These are phyloP conservation scores for Geotrichum citri-aurantii DNA, from an alignment of 1,139 yeast species.

Conservation along the genomic window DNA sequence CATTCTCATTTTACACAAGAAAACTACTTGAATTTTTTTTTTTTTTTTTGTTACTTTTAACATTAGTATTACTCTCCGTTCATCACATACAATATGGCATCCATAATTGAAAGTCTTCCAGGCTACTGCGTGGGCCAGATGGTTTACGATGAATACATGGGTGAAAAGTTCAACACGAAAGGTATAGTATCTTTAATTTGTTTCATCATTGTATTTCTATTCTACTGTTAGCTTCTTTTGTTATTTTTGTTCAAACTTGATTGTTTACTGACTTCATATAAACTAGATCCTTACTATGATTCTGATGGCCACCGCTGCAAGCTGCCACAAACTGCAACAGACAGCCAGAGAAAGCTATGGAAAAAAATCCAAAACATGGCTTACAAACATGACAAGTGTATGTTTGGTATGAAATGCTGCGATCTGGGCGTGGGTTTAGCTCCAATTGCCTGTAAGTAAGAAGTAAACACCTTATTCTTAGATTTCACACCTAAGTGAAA, in stretches of 20 bases:
- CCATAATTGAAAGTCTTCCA: conserved; percentile 47
- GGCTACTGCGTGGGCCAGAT: conserved; percentile 53
- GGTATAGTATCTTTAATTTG: no score
- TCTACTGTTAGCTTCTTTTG: background rate
- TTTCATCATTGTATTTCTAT: conserved; percentile 13
- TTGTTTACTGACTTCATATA: background rate
- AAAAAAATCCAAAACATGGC: conserved; percentile 66
- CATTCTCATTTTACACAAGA: background rate
- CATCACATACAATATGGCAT: conserved; percentile 7
- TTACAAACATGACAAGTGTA: conserved; percentile 78
- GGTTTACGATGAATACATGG: conserved; percentile 60
- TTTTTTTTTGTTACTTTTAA: no score
- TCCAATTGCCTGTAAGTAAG: conserved; percentile 37
- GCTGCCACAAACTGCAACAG: conserved; percentile 55
- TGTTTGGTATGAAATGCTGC: conserved; percentile 47
- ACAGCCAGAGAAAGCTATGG: conserved; percentile 63
- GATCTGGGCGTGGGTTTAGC: conserved; percentile 77
- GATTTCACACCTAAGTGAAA: conserved; percentile 18
- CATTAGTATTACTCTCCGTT: no score
- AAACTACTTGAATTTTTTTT: background rate
- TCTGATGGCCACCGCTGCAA: conserved; percentile 44
- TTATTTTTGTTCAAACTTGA: background rate
- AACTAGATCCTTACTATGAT: conserved; percentile 62
- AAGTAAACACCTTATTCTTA: background rate
- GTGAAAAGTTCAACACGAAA: conserved; percentile 51